Conservation (phyloP, 495 filamentous ascomycete species). For the Articulospora tetracladia region DNA sequence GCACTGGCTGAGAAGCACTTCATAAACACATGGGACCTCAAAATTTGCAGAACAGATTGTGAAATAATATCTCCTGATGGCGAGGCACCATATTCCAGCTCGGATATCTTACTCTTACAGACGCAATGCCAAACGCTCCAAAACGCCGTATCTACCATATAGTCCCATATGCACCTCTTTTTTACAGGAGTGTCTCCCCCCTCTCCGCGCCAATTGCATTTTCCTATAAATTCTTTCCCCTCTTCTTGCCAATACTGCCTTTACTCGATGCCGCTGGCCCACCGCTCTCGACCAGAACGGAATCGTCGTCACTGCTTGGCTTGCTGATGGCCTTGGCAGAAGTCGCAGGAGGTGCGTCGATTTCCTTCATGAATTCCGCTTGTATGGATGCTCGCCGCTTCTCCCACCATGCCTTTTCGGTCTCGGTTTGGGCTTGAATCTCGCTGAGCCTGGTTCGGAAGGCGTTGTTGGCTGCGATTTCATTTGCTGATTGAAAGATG, state of each 20-base stretch:
- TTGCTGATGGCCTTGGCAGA: slow-evolving; percentile 25
- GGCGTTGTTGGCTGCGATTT: slow-evolving; percentile 67
- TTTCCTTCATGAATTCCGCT: slow-evolving; percentile 79
- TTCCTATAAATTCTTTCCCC: slow-evolving; percentile 64
- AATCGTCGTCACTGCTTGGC: slow-evolving; percentile 72
- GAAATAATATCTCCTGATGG: too few relatives aligned
- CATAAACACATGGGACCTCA: too few relatives aligned
- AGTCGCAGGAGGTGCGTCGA: slow-evolving; percentile 52
- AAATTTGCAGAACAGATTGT: too few relatives aligned
- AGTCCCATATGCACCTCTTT: too few relatives aligned
- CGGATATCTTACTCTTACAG: too few relatives aligned
- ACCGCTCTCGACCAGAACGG: slow-evolving; percentile 75
- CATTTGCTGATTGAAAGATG: slow-evolving; percentile 93
- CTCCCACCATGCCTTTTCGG: slow-evolving; percentile 90
- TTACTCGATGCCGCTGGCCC: slow-evolving; percentile 46
- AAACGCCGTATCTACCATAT: too few relatives aligned
- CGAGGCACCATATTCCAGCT: too few relatives aligned
- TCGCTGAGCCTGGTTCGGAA: slow-evolving; percentile 58
- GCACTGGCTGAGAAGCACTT: too few relatives aligned
- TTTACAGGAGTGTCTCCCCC: too few relatives aligned
- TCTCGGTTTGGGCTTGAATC: slow-evolving; percentile 60
- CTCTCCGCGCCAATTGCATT: too few relatives aligned
- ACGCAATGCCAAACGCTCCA: too few relatives aligned
- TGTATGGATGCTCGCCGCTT: slow-evolving; percentile 67
- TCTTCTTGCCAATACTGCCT: slow-evolving; percentile 60